Evolutionary conservation across 1,284 basidiomycete genomes (phyloP).

Genomic region (Inonotus hispidus): DNA sequence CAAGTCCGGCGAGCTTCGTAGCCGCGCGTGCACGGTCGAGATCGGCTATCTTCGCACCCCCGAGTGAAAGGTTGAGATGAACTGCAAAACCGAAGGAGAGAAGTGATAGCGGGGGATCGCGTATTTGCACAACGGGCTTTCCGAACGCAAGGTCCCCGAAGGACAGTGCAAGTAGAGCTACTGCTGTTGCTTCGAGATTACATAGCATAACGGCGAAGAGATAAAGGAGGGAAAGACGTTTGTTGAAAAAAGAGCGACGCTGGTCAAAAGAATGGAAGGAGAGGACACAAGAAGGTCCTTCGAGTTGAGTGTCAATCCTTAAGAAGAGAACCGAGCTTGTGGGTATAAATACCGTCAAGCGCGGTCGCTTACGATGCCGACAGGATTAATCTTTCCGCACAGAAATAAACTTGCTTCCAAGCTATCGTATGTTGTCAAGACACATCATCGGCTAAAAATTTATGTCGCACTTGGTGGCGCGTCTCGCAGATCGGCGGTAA

Average conservation of each 20-base stretch:
- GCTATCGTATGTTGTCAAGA: neutral
- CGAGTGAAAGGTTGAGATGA: conserved; percentile 9
- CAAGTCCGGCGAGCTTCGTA: neutral
- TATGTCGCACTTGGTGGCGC: neutral
- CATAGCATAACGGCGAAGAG: neutral
- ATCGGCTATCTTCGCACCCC: conserved; percentile 8
- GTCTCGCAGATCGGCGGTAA: too few species aligned
- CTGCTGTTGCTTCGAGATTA: neutral
- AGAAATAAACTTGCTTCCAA: neutral
- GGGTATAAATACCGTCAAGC: neutral
- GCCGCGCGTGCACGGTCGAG: conserved; percentile 13
- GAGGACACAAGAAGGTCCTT: neutral
- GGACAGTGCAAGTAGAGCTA: neutral
- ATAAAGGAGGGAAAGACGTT: too few species aligned
- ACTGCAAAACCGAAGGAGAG: conserved; percentile 7
- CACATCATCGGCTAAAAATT: neutral
- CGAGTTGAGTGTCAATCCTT: neutral
- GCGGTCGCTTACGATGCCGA: neutral
- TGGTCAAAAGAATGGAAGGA: neutral
- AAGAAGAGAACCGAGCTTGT: neutral
- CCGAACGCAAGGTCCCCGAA: neutral
- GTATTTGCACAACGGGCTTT: neutral
- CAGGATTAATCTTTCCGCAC: neutral
- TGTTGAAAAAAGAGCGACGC: neutral
- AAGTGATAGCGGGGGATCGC: neutral